Evolutionary conservation across 345 rosid genomes (phyloP).

Genomic region (Cardiospermum halicacabum): DNA sequence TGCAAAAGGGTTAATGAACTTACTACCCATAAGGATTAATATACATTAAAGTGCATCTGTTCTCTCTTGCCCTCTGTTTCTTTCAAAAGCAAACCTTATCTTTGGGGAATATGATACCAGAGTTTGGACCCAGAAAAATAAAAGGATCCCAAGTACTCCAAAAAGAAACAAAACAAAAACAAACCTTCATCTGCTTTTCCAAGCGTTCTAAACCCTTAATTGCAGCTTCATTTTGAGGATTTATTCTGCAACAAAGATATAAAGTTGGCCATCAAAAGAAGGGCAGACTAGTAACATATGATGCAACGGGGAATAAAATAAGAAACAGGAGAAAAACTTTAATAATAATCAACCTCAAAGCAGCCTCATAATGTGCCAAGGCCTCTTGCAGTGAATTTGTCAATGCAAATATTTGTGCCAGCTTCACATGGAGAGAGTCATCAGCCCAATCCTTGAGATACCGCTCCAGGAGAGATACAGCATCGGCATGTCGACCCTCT

Average conservation of each 20-base stretch:
- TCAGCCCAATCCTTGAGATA: conserved; percentile 98
- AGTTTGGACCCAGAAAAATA: background rate
- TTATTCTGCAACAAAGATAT: conserved; percentile 54
- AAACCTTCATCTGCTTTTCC: conserved; percentile 98
- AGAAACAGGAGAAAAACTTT: conserved; percentile 4
- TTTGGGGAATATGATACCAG: background rate
- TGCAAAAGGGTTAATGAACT: conserved; percentile 21
- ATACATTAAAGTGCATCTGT: background rate
- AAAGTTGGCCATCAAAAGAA: conserved; percentile 9
- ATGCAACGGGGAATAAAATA: conserved; percentile 9
- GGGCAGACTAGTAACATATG: background rate
- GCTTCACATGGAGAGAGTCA: conserved; percentile 92
- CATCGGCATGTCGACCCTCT: conserved; percentile 94
- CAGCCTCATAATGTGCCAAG: conserved; percentile 86
- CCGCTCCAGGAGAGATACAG: conserved; percentile 86
- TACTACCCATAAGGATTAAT: background rate
- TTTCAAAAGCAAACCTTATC: background rate
- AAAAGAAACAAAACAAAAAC: conserved; percentile 8
- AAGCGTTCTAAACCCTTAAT: conserved; percentile 92
- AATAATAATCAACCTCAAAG: conserved; percentile 51
- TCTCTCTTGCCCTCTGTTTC: background rate
- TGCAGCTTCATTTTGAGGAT: conserved; percentile 84
- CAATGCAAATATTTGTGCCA: conserved; percentile 94
- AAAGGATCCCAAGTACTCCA: too few relatives aligned
- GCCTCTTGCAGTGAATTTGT: conserved; percentile 84